These are phyloP conservation scores for Botrytis sinoallii DNA, from an alignment of 2,329 filamentous ascomycete species.

Conservation along the genomic window DNA sequence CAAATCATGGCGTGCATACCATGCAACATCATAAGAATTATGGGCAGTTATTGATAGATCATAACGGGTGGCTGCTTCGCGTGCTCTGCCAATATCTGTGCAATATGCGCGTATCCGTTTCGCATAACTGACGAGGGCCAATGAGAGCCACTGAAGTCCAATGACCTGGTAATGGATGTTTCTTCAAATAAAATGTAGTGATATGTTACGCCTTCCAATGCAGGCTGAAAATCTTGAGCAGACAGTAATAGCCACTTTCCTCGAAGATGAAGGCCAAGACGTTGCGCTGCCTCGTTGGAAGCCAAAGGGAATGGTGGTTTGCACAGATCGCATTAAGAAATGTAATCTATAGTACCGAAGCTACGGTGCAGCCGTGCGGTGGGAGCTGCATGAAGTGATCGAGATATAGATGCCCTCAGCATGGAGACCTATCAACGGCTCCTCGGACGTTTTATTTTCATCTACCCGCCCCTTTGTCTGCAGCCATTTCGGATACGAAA, in stretches of 20 bases:
- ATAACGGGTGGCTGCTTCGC: slow-evolving; percentile 16
- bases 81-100: slow-evolving; percentile 3
- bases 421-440: slow-evolving; percentile 2
- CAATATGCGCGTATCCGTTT: not conserved
- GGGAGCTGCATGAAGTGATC: slow-evolving; percentile 1
- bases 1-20: slow-evolving; percentile 9
- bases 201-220: not conserved
- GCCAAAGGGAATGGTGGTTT: not conserved
- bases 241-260: not conserved
- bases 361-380: not conserved
- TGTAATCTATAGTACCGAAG: slow-evolving; percentile 16
- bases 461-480: not conserved
- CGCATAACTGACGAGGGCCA: slow-evolving; percentile 1
- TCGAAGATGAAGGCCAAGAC: not conserved
- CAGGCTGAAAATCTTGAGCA: slow-evolving; percentile 8
- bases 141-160: slow-evolving; percentile 17
- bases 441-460: not conserved
- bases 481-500: not conserved
- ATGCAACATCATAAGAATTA: not conserved
- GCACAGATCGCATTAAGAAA: slow-evolving; percentile 15
- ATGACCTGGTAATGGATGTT: slow-evolving; percentile 25
- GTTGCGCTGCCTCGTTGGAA: slow-evolving; percentile 8
- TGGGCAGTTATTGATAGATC: slow-evolving; percentile 5
- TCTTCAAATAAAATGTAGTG: slow-evolving; percentile 5
- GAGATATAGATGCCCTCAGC: not conserved